phyloP scores from a whole-genome alignment of 306 rosid genomes.

The Vigna unguiculata region DNA sequence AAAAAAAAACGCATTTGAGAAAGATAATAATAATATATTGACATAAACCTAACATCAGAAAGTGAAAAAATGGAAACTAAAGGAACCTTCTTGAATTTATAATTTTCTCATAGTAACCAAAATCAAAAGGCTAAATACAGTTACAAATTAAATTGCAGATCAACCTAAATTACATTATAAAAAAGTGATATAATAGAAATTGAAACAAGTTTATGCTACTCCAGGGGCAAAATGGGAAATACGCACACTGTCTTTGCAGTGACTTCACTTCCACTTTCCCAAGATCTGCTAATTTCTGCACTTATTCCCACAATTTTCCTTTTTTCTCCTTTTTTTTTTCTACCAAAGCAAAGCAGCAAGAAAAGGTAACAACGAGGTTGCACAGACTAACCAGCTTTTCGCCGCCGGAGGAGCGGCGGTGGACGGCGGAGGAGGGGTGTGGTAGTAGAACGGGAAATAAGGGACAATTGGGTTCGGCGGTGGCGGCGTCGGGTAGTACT shows the following conservation, averaged over 20 bases:
- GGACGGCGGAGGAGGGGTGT: slow-evolving; percentile 76
- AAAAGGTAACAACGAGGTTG: slow-evolving; percentile 31
- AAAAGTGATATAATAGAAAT: not conserved
- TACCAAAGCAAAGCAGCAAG: slow-evolving; percentile 53
- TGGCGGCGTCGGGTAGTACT: slow-evolving; percentile 72
- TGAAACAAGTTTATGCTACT: not conserved
- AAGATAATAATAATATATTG: no score
- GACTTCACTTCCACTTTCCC: slow-evolving; percentile 33
- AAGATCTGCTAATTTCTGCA: slow-evolving; percentile 70
- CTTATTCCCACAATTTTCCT: slow-evolving; percentile 45
- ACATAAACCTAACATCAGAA: not conserved
- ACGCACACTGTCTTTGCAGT: slow-evolving; percentile 31
- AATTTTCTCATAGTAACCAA: slow-evolving; percentile 22
- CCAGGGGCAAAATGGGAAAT: slow-evolving; percentile 24
- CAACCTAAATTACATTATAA: slow-evolving; percentile 29
- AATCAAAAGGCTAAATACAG: slow-evolving; percentile 33
- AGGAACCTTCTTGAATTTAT: not conserved
- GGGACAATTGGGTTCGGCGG: slow-evolving; percentile 98
- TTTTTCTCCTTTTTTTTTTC: not conserved
- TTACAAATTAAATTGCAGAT: slow-evolving; percentile 44
- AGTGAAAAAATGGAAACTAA: slow-evolving; percentile 4
- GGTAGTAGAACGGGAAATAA: slow-evolving; percentile 81
- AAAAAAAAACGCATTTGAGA: no score
- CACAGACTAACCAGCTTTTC: slow-evolving; percentile 24
- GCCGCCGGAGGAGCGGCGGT: slow-evolving; percentile 43